Percentiles rank a stretch among this genome's conserved stretches.
phyloP scores from a whole-genome alignment of 2,329 filamentous ascomycete species.

The Harringtonia aguacate region DNA sequence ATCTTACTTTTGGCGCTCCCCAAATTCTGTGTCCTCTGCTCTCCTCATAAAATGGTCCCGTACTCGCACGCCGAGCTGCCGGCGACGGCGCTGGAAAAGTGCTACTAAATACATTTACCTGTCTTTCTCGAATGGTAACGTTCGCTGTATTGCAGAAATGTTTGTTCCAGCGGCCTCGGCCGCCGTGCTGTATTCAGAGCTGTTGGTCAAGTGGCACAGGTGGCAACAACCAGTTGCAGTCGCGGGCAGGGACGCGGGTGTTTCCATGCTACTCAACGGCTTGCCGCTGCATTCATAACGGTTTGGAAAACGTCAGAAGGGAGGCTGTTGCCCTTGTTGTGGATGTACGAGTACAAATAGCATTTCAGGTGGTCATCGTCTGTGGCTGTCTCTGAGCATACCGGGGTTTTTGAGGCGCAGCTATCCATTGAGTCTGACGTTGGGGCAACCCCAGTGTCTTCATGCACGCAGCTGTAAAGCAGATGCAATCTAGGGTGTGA shows the following conservation, averaged over 20 bases:
- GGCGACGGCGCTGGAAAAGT: slow-evolving; percentile 29
- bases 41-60: slow-evolving; percentile 14
- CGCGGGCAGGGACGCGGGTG: slow-evolving; percentile 48
- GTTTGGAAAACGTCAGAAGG: slow-evolving; percentile 44
- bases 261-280: slow-evolving; percentile 61
- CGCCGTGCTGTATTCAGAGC: slow-evolving; percentile 25
- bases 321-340: slow-evolving; percentile 46
- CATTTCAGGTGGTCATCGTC: slow-evolving; percentile 60
- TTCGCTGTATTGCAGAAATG: slow-evolving; percentile 65
- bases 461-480: no score
- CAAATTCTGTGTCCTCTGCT: neutral
- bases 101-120: slow-evolving; percentile 6
- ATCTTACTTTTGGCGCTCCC: no score
- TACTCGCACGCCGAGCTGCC: slow-evolving; percentile 32
- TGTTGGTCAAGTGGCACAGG: slow-evolving; percentile 32
- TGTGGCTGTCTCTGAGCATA: slow-evolving; percentile 67
- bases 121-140: slow-evolving; percentile 61
- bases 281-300: slow-evolving; percentile 40
- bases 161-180: slow-evolving; percentile 37
- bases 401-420: slow-evolving; percentile 51
- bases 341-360: slow-evolving; percentile 52
- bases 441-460: neutral
- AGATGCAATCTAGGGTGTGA: no score
- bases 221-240: slow-evolving; percentile 36
- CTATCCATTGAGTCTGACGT: no score